These are phyloP conservation scores for Schoenoplectus triqueter DNA, from an alignment of 202 grass and related monocot species.

Conservation along the genomic window DNA sequence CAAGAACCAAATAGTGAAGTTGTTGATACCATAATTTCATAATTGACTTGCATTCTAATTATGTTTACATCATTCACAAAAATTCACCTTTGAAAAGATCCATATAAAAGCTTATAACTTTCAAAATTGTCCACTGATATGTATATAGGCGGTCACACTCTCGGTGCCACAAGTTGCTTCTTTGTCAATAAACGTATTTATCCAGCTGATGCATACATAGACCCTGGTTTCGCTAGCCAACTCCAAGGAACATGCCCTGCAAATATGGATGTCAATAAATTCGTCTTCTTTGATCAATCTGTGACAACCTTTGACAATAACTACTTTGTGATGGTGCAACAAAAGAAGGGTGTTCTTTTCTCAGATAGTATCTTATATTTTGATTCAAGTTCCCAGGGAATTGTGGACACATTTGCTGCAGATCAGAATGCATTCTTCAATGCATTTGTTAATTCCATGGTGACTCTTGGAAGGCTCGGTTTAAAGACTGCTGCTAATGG, in stretches of 20 bases:
- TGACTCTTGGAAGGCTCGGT: slow-evolving; percentile 62
- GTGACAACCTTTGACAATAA: slow-evolving; percentile 65
- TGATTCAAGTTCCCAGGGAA: slow-evolving; percentile 22
- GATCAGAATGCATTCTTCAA: slow-evolving; percentile 57
- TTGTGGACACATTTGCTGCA: slow-evolving; percentile 44
- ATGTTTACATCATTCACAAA: background rate
- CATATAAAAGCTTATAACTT: too few relatives aligned
- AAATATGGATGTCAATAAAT: slow-evolving; percentile 44
- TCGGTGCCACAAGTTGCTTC: slow-evolving; percentile 72
- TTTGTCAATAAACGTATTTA: slow-evolving; percentile 60
- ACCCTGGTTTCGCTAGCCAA: slow-evolving; percentile 17
- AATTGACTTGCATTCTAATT: too few relatives aligned
- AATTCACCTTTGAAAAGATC: too few relatives aligned
- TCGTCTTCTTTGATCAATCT: slow-evolving; percentile 65
- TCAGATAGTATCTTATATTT: slow-evolving; percentile 60
- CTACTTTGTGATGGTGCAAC: slow-evolving; percentile 56
- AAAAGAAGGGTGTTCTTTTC: slow-evolving; percentile 66
- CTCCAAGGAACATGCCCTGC: slow-evolving; percentile 28
- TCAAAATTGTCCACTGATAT: too few relatives aligned
- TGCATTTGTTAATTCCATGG: slow-evolving; percentile 53
- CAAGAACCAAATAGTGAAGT: too few relatives aligned
- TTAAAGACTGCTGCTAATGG: slow-evolving; percentile 54
- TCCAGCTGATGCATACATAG: background rate
- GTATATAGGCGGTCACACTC: slow-evolving; percentile 60
- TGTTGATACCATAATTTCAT: too few relatives aligned